Evolutionary conservation across 345 rosid species (phyloP).

Genomic region (Eucalyptus microcorys): DNA sequence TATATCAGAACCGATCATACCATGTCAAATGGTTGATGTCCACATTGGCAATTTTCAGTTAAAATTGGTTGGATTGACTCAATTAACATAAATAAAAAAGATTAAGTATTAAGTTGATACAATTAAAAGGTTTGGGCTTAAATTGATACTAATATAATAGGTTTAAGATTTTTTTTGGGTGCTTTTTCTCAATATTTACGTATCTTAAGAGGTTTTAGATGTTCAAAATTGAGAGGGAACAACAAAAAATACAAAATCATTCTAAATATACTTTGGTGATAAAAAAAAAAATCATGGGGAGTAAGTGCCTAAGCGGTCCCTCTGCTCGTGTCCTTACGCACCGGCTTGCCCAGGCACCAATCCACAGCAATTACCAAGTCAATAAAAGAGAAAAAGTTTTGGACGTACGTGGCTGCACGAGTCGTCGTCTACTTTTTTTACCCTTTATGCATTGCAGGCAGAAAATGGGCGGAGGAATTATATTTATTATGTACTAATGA

Average conservation of each 20-base stretch:
- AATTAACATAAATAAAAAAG: too few relatives aligned
- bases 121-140: too few relatives aligned
- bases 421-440: not conserved
- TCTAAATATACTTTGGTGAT: not conserved
- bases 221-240: not conserved
- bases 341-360: not conserved
- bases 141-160: too few relatives aligned
- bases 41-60: rapidly evolving
- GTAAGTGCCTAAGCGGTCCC: not conserved
- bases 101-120: too few relatives aligned
- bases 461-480: not conserved
- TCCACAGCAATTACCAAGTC: not conserved
- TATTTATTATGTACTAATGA: not conserved
- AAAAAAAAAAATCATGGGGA: not conserved
- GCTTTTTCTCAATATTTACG: not conserved
- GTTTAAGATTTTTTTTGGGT: too few relatives aligned
- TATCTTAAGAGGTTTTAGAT: not conserved
- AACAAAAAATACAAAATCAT: not conserved
- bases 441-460: not conserved
- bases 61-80: rapidly evolving
- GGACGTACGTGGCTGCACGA: not conserved
- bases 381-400: not conserved
- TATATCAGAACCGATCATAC: rapidly evolving
- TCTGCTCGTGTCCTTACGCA: not conserved
- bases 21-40: rapidly evolving